Evolutionary conservation across 345 rosid genomes (phyloP).

Genomic region (Litchi chinensis): DNA sequence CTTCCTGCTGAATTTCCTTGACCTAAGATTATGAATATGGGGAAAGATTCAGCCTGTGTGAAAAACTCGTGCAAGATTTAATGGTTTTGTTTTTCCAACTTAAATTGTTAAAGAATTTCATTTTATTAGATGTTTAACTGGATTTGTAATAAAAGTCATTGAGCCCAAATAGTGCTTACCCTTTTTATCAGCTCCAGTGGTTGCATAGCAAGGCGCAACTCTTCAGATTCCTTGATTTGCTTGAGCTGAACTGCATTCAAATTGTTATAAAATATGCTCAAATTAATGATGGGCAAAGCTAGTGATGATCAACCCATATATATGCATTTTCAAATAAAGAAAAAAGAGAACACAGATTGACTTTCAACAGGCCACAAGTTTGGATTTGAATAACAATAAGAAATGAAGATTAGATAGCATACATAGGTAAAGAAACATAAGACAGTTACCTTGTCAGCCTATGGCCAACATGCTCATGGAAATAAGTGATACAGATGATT

Average conservation of each 20-base stretch:
- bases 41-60: slow-evolving; percentile 1
- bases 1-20: slow-evolving; percentile 79
- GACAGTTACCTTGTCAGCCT: neutral
- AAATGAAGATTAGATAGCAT: neutral
- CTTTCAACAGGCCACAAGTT: neutral
- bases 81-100: neutral
- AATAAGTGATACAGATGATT: neutral
- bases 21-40: slow-evolving; percentile 46
- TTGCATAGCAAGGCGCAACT: slow-evolving; percentile 80
- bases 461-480: neutral
- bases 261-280: neutral
- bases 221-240: slow-evolving; percentile 76
- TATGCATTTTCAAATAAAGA: neutral
- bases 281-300: neutral
- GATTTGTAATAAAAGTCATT: neutral
- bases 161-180: slow-evolving; percentile 38
- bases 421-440: neutral
- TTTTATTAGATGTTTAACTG: neutral
- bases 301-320: neutral
- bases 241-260: slow-evolving; percentile 53
- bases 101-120: neutral
- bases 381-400: neutral
- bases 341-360: neutral
- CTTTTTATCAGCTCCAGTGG: slow-evolving; percentile 81
- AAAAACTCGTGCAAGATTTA: neutral